Evolutionary conservation across 306 rosid genomes (phyloP).

Genomic region (Mucuna pruriens): DNA sequence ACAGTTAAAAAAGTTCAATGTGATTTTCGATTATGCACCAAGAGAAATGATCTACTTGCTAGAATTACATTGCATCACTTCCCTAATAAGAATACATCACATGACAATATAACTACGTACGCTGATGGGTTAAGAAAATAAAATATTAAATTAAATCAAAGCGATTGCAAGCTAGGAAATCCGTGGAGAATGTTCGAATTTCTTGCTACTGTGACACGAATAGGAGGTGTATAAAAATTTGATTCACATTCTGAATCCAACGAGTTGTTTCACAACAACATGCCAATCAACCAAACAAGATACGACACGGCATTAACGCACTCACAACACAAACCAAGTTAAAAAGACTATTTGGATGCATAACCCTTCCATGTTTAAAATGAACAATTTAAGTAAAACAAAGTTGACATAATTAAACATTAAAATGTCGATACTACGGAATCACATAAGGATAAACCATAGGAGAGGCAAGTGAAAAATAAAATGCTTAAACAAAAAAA

Average conservation of each 20-base stretch:
- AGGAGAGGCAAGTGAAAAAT: background rate
- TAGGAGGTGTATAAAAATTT: background rate
- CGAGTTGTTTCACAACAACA: background rate
- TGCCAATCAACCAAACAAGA: background rate
- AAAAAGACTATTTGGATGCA: background rate
- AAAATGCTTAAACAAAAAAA: background rate
- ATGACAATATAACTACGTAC: too few relatives aligned
- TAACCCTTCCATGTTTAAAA: background rate
- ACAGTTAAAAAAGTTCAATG: too few relatives aligned
- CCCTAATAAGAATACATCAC: background rate
- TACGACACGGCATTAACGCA: background rate
- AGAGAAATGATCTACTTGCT: background rate
- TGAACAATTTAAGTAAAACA: background rate
- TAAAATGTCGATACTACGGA: background rate
- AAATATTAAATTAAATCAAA: too few relatives aligned
- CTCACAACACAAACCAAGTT: background rate
- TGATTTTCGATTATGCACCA: too few relatives aligned
- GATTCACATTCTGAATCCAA: background rate
- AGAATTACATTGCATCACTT: background rate
- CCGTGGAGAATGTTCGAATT: background rate
- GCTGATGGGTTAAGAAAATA: background rate
- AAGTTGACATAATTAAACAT: background rate
- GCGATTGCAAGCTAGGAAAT: background rate
- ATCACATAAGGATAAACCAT: constrained; percentile 8
- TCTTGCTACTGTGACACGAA: background rate